These are phyloP conservation scores for Protomyces inundatus DNA, from an alignment of 1,139 yeast genomes.

Conservation along the genomic window DNA sequence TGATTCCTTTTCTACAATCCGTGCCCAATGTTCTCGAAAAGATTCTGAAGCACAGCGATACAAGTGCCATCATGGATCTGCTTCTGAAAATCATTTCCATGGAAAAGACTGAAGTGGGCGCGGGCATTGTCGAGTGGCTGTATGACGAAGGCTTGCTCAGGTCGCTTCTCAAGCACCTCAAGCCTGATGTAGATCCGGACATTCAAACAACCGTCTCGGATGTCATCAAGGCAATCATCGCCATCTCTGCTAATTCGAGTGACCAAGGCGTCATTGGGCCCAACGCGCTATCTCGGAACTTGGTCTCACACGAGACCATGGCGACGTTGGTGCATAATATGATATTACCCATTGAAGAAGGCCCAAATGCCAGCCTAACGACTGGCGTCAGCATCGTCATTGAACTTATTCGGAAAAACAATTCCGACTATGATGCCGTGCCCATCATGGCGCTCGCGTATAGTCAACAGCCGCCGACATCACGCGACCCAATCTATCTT, in stretches of 20 bases:
- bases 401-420: slow-evolving; percentile 90
- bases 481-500: slow-evolving; percentile 89
- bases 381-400: slow-evolving; percentile 95
- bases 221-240: slow-evolving; percentile 84
- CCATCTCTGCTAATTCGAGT: slow-evolving; percentile 86
- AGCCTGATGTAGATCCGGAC: slow-evolving; percentile 36
- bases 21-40: slow-evolving; percentile 61
- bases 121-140: slow-evolving; percentile 47
- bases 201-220: slow-evolving; percentile 94
- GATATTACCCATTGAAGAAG: slow-evolving; percentile 46
- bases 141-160: slow-evolving; percentile 25
- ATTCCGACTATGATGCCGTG: slow-evolving; percentile 87
- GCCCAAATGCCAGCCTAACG: slow-evolving; percentile 46
- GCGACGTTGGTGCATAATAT: slow-evolving; percentile 66
- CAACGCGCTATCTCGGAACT: slow-evolving; percentile 84
- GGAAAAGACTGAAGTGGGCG: slow-evolving; percentile 58
- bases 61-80: slow-evolving; percentile 84
- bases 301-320: slow-evolving; percentile 70
- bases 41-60: slow-evolving; percentile 71
- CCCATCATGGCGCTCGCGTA: slow-evolving; percentile 82
- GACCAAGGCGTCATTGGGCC: slow-evolving; percentile 91
- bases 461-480: slow-evolving; percentile 89
- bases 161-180: slow-evolving; percentile 21
- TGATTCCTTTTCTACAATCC: slow-evolving; percentile 64
- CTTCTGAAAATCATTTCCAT: slow-evolving; percentile 69